A percentile compares a stretch with the other conserved stretches of the same genome.
These are phyloP conservation scores for Russula earlei DNA, from an alignment of 768 basidiomycete species.

Conservation along the genomic window DNA sequence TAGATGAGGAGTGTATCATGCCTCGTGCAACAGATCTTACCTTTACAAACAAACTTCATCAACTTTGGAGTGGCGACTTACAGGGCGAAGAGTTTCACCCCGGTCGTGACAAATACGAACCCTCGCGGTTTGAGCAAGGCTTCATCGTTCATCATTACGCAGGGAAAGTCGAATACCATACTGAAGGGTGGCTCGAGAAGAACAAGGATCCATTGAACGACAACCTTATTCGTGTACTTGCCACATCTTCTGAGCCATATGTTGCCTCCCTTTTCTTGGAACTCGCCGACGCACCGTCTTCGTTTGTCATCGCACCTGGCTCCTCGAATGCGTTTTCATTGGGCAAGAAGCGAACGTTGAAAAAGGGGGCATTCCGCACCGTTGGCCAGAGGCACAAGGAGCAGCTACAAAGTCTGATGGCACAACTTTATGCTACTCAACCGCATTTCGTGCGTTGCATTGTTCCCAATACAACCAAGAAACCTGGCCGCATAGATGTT, in stretches of 20 bases:
- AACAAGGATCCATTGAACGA: slow-evolving; percentile 99
- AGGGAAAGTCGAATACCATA: slow-evolving; percentile 92
- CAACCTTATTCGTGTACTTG: slow-evolving; percentile 83
- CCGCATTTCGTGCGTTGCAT: slow-evolving; percentile 99
- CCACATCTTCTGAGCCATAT: slow-evolving; percentile 72
- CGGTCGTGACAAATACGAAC: slow-evolving; percentile 75
- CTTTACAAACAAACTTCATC: slow-evolving; percentile 86
- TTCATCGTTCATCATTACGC: slow-evolving; percentile 96
- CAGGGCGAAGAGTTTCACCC: slow-evolving; percentile 49
- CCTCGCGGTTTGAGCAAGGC: slow-evolving; percentile 83
- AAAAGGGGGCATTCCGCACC: slow-evolving; percentile 95
- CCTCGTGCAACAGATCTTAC: slow-evolving; percentile 94
- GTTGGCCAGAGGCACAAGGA: slow-evolving; percentile 94
- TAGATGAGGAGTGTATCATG: slow-evolving; percentile 99
- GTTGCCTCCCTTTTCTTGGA: slow-evolving; percentile 81
- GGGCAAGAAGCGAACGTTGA: slow-evolving; percentile 65
- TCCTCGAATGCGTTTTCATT: slow-evolving; percentile 36
- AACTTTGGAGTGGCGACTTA: slow-evolving; percentile 54
- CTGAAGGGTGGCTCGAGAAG: slow-evolving; percentile 97
- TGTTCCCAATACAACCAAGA: slow-evolving; percentile 88
- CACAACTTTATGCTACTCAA: slow-evolving; percentile 84
- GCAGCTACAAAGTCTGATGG: slow-evolving; percentile 85
- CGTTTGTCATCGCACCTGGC: slow-evolving; percentile 29
- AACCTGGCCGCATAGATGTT: slow-evolving; percentile 83
- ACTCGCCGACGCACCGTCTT: slow-evolving; percentile 42